Base-by-base conservation (phyloP, 2,329 filamentous ascomycete genomes). In the Atkinsonella hypoxylon region DNA sequence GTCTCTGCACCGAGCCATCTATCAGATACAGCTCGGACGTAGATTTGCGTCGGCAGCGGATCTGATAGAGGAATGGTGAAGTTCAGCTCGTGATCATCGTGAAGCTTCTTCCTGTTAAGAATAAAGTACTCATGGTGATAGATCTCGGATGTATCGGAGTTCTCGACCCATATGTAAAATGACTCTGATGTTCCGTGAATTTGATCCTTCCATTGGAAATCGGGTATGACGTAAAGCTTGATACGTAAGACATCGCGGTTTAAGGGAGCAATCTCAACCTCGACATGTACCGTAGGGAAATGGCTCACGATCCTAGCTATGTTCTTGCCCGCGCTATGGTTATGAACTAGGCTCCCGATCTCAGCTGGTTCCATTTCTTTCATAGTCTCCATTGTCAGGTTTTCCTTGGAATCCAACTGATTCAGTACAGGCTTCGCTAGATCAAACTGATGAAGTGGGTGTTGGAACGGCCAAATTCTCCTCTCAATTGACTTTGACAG, bases 91-190 rank as follows among this genome's bases (percentile, higher is more conserved):
- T 98, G 93, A n/a, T 93, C 87, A 63, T 97, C 90, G 57, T 95
- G 81, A 2, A 98, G 75, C 73, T 95, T 96, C 67, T 81, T 87
- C 55, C 89, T 78, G 54, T 82, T 94, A 6, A 98, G 76, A 51
- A 98, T 93, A 69, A 98, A 97, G 67, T 85, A 96, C 64, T 98
- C 93, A 57, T 97, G 88, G 60, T 98, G 93, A 61, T 95, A 97
- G 40, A 98, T 97, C 66, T 97, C 90, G 0, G 89, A 90, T 0
- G 90, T 96, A 60, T 97, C 93, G 0, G 91, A 96, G 64, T 97
- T 95, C 66, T 98, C 93, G 3, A 98, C 91, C 94, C 93, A 98
- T 52, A 98, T 85, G 79, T 94, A 98, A 70, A 94, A 98, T 4
- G 91, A 91, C 62, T 98, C 93, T 0, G 91, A 96, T 2, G 83